These are phyloP conservation scores for Coprinopsis sp. DNA, from an alignment of 768 basidiomycete species.

Conservation along the genomic window DNA sequence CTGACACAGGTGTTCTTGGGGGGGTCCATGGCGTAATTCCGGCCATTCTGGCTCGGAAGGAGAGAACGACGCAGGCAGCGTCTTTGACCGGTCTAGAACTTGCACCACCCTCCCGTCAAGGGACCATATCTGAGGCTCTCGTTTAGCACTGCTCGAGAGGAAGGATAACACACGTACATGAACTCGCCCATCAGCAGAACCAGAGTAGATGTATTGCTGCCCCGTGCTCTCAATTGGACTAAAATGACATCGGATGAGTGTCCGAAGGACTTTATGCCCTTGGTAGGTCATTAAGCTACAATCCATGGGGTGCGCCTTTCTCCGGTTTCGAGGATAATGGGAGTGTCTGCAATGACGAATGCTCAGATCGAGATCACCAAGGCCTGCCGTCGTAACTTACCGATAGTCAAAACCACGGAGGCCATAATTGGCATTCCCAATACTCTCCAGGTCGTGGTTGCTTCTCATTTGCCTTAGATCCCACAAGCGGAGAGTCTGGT, in stretches of 20 bases:
- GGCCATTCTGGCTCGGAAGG: slow-evolving; percentile 59
- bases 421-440: slow-evolving; percentile 49
- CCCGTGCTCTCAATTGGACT: slow-evolving; percentile 92
- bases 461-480: slow-evolving; percentile 91
- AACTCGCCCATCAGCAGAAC: slow-evolving; percentile 79
- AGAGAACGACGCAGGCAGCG: slow-evolving; percentile 65
- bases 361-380: slow-evolving; percentile 3
- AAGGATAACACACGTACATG: slow-evolving; percentile 53
- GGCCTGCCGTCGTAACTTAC: slow-evolving; percentile 33
- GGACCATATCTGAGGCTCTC: slow-evolving; percentile 94
- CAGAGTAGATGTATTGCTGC: slow-evolving; percentile 90
- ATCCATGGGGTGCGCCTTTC: slow-evolving; percentile 73
- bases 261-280: slow-evolving; percentile 85
- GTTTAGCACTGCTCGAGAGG: neutral
- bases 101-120: slow-evolving; percentile 85
- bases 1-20: slow-evolving; percentile 60
- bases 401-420: slow-evolving; percentile 74
- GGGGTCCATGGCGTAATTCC: slow-evolving; percentile 22
- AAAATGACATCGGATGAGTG: slow-evolving; percentile 95
- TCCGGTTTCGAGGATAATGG: slow-evolving; percentile 59
- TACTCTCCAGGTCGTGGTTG: slow-evolving; percentile 59
- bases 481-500: slow-evolving; percentile 88
- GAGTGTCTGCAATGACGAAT: slow-evolving; percentile 42
- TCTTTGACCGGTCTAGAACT: slow-evolving; percentile 74
- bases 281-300: slow-evolving; percentile 95